These are phyloP conservation scores for Salix arbutifolia DNA, from an alignment of 345 rosid species.

Conservation along the genomic window DNA sequence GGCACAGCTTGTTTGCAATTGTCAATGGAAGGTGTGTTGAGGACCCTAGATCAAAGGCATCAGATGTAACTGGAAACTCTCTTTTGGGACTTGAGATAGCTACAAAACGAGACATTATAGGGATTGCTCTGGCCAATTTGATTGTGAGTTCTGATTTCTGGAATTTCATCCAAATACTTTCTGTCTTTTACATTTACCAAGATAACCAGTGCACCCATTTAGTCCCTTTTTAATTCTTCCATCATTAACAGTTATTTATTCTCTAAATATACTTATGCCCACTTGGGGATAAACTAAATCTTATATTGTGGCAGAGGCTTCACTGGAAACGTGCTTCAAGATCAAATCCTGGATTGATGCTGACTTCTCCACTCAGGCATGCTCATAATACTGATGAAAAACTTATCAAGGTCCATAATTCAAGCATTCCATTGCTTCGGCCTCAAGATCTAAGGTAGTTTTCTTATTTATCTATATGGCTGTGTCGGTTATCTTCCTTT, in stretches of 20 bases:
- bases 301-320: conserved; percentile 58
- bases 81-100: conserved; percentile 80
- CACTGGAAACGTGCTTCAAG: conserved; percentile 92
- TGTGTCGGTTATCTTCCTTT: not conserved
- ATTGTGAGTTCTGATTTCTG: conserved; percentile 49
- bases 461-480: not conserved
- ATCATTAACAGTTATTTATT: not conserved
- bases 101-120: conserved; percentile 73
- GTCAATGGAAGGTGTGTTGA: conserved; percentile 88
- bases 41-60: conserved; percentile 84
- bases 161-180: not conserved
- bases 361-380: conserved; percentile 81
- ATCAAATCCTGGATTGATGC: conserved; percentile 71
- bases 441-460: conserved; percentile 74
- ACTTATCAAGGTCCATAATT: conserved; percentile 35
- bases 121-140: conserved; percentile 91
- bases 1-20: conserved; percentile 76
- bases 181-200: not conserved
- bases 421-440: conserved; percentile 53
- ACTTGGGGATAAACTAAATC: not conserved
- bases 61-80: conserved; percentile 75
- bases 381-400: conserved; percentile 34
- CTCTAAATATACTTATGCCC: not conserved
- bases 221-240: not conserved
- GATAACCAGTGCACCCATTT: not conserved